Evolutionary conservation across 352 stramenopile species (phyloP), one percentile per base, ranked within the genome.

Genomic region (Pythium phragmitis): DNA sequence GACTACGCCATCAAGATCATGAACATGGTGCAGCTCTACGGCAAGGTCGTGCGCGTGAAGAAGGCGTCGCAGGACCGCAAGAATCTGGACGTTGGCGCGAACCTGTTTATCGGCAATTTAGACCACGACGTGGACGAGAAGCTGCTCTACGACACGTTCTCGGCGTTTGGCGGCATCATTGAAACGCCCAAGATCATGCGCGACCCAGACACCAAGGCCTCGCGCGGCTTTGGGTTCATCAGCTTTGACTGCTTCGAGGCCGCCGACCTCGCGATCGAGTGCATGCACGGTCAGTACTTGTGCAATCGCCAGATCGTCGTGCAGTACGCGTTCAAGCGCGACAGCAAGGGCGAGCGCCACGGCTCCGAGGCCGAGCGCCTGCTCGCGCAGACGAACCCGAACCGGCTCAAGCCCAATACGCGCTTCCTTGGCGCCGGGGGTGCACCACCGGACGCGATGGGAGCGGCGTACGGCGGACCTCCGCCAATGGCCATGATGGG

Each of bases 241-340:
- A 92, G 78, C 62, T 99, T 97, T 63, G 97, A 99, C 74, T 88
- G 83, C 17, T 99, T 99, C 64, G 97, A 99, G 69, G 92, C 97
- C 0, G 88, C 92, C 9, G 98, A 99, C 73, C 80, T 98, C 19
- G 98, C 97, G 13, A 99, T 99, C 72, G 97, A 99, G 75, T 99
- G 95, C 75, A 99, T 99, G 98, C 96, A 99, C 77, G 92, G 92
- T 50, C 97, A 99, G 77, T 99, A 96, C 73, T 76, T 99, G 47
- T 98, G 95, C 73, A 99, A 99, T 73, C 80, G 96, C 7, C 95
- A 98, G 69, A 98, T 99, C 67, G 84, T 97, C 37, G 97, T 99
- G 11, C 94, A 99, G 75, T 99, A 99, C 80, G 97, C 97, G 11
- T 99, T 98, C 78, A 99, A 99, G 80, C 98, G 98, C 70, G 96